Evolutionary conservation across 768 basidiomycete genomes (phyloP), one percentile per base, ranked within the genome.

Genomic region (Fibroporia radiculosa): DNA sequence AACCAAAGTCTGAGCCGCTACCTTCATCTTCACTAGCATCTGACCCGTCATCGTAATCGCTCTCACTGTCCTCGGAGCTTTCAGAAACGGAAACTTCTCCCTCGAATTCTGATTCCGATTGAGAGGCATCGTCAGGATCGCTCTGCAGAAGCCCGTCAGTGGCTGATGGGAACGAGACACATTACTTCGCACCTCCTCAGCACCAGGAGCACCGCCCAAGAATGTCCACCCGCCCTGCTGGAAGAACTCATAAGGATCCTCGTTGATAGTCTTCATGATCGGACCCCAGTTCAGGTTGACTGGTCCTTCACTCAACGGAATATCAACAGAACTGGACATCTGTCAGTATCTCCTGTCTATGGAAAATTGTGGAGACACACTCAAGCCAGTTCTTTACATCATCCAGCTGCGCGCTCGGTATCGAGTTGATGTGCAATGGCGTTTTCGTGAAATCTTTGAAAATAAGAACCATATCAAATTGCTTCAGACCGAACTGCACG

Each of bases 301-400:
- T 6, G 91, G 90, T 4, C 93, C 87, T 64, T 97, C 95, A 36
- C 86, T 86, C 67, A 96, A 76, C 6, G 96, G 84, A 46, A 99
- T 93, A 59, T 99, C 96, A 45, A 97, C 93, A 4, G 93, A 97
- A 59, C 93, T 97, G 51, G 11, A 44, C 18, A 28, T n/a, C n/a
- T n/a, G n/a, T n/a, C n/a, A n/a, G n/a, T n/a, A n/a, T n/a, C n/a
- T n/a, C n/a, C n/a, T n/a, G n/a, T n/a, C 26, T 22, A 40, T 44
- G 23, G 16, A 42, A n/a, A n/a, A 27, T n/a, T n/a, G 28, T 44
- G 41, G 36, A 42, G 6, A 70, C 90, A 52, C 61, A 97, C 92
- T 99, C 93, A 18, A 99, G 75, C 96, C 96, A 99, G 58, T 96
- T 93, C 67, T 97, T 98, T 51, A 99, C 93, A 53, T 93, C 93